phyloP scores from a whole-genome alignment of 805 yeast genomes.

The Candida cerambycidarum region DNA sequence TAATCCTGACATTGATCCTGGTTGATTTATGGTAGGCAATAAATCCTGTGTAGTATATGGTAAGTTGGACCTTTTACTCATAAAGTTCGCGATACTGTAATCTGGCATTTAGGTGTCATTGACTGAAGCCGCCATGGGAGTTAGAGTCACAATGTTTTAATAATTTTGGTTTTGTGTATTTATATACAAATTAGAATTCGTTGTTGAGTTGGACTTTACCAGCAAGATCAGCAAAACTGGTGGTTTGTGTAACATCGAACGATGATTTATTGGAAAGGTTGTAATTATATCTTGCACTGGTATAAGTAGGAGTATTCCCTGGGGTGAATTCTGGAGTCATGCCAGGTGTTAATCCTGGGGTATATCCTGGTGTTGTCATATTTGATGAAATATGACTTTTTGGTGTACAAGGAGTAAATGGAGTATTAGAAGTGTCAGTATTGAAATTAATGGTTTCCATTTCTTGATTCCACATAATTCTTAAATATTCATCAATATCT shows the following conservation, averaged over 20 bases:
- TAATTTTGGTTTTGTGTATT: not conserved
- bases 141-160: too few species aligned
- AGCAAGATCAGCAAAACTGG: constrained; percentile 13
- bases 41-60: constrained; percentile 46
- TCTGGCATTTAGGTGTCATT: too few species aligned
- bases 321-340: not conserved
- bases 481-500: constrained; percentile 10
- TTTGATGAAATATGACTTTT: not conserved
- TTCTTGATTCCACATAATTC: constrained; percentile 13
- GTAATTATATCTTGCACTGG: not conserved
- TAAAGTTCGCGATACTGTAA: constrained; percentile 10
- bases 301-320: not conserved
- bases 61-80: constrained; percentile 39
- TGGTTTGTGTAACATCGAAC: constrained; percentile 10
- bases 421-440: not conserved
- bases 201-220: constrained; percentile 10
- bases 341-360: too few species aligned
- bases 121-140: not conserved
- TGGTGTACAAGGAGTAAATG: not conserved
- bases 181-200: constrained; percentile 1
- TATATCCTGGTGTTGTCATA: not conserved
- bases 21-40: constrained; percentile 27
- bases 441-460: constrained; percentile 3
- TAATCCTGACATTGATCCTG: constrained; percentile 9
- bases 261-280: constrained; percentile 10